Percentiles rank a stretch among this genome's conserved stretches.
Conservation (phyloP, 768 basidiomycete species). For the Amyloporia xantha region DNA sequence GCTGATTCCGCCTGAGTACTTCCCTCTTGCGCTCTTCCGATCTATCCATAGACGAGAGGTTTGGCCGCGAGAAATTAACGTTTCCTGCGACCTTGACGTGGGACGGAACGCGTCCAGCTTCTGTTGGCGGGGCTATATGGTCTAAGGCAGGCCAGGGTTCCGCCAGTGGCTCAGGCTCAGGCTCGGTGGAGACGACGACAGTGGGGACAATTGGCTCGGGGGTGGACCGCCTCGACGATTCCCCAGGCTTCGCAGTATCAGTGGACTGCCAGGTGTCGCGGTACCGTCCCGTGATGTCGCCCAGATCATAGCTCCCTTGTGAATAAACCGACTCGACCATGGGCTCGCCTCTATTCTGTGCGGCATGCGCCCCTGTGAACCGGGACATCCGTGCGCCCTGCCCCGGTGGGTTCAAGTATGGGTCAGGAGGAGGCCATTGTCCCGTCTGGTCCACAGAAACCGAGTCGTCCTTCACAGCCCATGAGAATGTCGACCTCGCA, state of each 20-base stretch:
- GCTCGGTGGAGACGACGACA: constrained; percentile 42
- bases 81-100: constrained; percentile 29
- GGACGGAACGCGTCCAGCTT: constrained; percentile 36
- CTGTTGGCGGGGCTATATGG: constrained; percentile 12
- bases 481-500: constrained; percentile 9
- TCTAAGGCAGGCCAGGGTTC: constrained; percentile 9
- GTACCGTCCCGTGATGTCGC: constrained; percentile 16
- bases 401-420: constrained; percentile 2
- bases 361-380: constrained; percentile 6
- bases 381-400: constrained; percentile 2
- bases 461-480: constrained; percentile 8
- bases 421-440: no score
- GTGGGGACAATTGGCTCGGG: constrained; percentile 32
- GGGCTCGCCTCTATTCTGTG: constrained; percentile 2
- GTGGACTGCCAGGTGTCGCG: constrained; percentile 16
- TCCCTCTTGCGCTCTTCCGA: constrained; percentile 34
- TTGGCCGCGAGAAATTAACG: constrained; percentile 61
- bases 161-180: constrained; percentile 1
- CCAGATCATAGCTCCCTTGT: constrained; percentile 15
- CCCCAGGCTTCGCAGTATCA: not conserved
- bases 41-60: constrained; percentile 35
- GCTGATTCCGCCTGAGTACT: constrained; percentile 55
- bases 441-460: not conserved
- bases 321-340: constrained; percentile 12
- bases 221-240: not conserved